Percentiles rank a stretch among this genome's conserved stretches.
Evolutionary conservation across 2,329 filamentous ascomycete genomes (phyloP).

Genomic region (Helotiales sp.): DNA sequence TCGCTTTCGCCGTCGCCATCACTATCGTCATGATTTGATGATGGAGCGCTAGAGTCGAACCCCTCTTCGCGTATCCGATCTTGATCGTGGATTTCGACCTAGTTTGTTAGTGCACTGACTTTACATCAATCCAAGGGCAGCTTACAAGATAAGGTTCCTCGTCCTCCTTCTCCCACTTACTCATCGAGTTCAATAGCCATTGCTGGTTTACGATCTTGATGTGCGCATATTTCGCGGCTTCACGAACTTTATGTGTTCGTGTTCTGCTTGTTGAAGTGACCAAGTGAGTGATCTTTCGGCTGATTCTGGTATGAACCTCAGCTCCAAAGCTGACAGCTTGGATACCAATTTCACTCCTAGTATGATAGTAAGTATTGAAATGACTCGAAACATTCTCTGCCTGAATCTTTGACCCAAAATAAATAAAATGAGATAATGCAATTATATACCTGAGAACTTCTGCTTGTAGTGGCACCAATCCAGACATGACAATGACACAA

Average conservation of each 20-base stretch:
- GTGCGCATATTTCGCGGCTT: conserved; percentile 74
- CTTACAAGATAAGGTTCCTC: conserved; percentile 57
- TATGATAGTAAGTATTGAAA: background rate
- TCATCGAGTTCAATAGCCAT: conserved; percentile 85
- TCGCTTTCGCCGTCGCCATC: conserved; percentile 35
- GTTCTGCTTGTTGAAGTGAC: conserved; percentile 70
- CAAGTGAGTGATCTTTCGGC: conserved; percentile 68
- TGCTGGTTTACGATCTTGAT: conserved; percentile 91
- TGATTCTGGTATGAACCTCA: conserved; percentile 53
- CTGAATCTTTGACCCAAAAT: background rate
- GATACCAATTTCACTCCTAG: conserved; percentile 77
- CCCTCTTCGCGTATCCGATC: conserved; percentile 46
- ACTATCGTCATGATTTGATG: conserved; percentile 42
- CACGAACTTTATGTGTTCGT: conserved; percentile 86
- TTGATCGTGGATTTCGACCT: conserved; percentile 69
- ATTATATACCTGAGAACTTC: conserved; percentile 60
- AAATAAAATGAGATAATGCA: conserved; percentile 3
- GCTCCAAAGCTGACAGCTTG: conserved; percentile 89
- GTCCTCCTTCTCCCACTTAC: conserved; percentile 77
- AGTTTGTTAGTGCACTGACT: conserved; percentile 8
- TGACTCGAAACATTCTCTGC: background rate
- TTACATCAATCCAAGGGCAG: background rate
- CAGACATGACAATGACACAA: conserved; percentile 82
- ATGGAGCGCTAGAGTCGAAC: conserved; percentile 48
- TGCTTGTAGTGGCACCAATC: conserved; percentile 80